Conservation (phyloP, 495 filamentous ascomycete genomes). For the Margaritispora aquatica region DNA sequence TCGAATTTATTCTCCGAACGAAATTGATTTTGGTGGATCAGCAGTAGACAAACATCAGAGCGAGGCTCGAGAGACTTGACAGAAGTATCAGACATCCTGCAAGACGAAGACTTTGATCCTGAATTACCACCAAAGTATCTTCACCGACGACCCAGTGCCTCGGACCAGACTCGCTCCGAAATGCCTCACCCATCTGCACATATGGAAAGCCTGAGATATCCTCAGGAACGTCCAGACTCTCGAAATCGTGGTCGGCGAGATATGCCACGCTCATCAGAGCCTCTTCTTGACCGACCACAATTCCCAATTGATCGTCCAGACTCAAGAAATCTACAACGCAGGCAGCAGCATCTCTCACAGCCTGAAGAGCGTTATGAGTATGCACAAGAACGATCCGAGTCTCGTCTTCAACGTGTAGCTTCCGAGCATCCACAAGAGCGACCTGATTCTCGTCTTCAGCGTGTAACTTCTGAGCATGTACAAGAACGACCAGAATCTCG, state of each 20-base stretch:
- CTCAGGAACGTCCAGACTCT: neutral
- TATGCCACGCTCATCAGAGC: neutral
- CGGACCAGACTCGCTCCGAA: neutral
- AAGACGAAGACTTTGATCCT: neutral
- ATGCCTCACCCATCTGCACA: neutral
- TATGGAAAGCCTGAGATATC: neutral
- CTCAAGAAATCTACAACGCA: neutral
- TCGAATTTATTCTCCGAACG: neutral
- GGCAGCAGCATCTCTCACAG: neutral
- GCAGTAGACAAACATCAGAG: neutral
- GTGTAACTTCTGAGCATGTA: neutral
- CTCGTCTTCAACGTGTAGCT: neutral
- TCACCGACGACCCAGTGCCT: neutral
- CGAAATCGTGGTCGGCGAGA: neutral
- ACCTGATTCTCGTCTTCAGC: neutral
- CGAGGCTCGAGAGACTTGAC: neutral
- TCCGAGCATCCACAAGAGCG: neutral
- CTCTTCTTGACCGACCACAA: neutral
- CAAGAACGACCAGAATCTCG: neutral
- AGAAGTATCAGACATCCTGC: conserved; percentile 1
- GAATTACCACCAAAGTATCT: neutral
- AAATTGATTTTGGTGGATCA: neutral
- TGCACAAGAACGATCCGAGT: neutral
- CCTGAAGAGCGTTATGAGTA: neutral
- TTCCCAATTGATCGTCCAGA: neutral